Percentiles rank a stretch among this genome's conserved stretches.
These are phyloP conservation scores for Mantamonas sphyraenae DNA, from an alignment of 78 protist species.

Conservation along the genomic window DNA sequence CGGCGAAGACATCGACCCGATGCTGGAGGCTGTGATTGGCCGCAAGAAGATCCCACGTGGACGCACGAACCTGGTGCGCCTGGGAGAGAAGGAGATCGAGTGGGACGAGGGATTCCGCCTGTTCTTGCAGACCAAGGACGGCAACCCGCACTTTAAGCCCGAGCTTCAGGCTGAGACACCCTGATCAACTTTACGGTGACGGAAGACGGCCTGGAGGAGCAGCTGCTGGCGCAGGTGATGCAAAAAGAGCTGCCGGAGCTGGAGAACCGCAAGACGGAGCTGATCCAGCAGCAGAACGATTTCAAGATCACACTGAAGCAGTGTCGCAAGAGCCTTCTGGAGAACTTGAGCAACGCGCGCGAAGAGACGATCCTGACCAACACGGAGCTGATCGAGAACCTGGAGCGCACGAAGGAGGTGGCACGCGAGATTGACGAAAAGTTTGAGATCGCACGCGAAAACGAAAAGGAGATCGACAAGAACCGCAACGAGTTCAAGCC, in stretches of 20 bases:
- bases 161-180: constrained; percentile 80
- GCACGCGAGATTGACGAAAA: constrained; percentile 52
- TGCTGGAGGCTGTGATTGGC: constrained; percentile 49
- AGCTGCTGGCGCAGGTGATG: constrained; percentile 80
- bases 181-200: constrained; percentile 85
- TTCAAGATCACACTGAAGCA: constrained; percentile 55
- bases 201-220: constrained; percentile 82
- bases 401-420: constrained; percentile 63
- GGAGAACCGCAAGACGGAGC: constrained; percentile 32
- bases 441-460: constrained; percentile 38
- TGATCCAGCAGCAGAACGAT: constrained; percentile 56
- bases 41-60: constrained; percentile 30
- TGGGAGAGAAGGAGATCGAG: constrained; percentile 60
- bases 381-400: constrained; percentile 54
- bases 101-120: constrained; percentile 50
- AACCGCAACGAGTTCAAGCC: constrained; percentile 60
- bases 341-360: constrained; percentile 38
- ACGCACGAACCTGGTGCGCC: constrained; percentile 4
- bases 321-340: constrained; percentile 59
- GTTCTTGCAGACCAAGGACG: constrained; percentile 70
- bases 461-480: constrained; percentile 35
- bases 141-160: constrained; percentile 84
- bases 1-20: constrained; percentile 50
- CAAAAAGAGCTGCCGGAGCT: constrained; percentile 75
- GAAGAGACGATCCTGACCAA: constrained; percentile 45